Conservation (phyloP, 2,329 filamentous ascomycete genomes). For the Beauveria sp. region DNA sequence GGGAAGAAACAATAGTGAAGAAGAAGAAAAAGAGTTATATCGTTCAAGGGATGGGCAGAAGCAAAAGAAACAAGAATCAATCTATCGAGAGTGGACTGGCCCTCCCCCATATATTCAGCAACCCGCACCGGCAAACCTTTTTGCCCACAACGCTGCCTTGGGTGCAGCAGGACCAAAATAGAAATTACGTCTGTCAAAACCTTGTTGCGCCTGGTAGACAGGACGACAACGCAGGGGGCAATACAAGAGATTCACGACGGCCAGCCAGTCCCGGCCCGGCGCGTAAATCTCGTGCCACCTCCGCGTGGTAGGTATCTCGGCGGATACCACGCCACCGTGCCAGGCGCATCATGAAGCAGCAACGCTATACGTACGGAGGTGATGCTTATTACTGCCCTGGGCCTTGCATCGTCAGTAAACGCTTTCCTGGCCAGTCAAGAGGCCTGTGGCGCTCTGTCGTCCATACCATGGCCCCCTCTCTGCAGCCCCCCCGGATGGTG, state of each 20-base stretch:
- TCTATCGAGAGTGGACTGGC: not conserved
- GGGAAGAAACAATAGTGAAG: not conserved
- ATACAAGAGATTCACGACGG: not conserved
- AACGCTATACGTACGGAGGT: not conserved
- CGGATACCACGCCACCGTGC: not conserved
- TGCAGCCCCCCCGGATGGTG: too few species aligned
- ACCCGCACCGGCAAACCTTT: not conserved
- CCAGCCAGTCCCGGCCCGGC: slow-evolving; percentile 2
- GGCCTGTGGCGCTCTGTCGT: not conserved
- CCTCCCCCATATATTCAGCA: not conserved
- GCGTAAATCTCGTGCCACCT: not conserved
- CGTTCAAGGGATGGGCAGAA: not conserved
- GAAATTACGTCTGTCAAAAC: not conserved
- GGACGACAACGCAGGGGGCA: not conserved
- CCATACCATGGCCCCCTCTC: not conserved
- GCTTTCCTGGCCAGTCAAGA: not conserved
- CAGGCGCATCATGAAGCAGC: not conserved
- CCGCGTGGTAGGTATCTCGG: not conserved
- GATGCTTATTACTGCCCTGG: not conserved
- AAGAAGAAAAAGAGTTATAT: not conserved
- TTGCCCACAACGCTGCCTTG: too few species aligned
- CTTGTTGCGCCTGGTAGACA: not conserved
- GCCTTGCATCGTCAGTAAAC: not conserved
- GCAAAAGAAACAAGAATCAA: too few species aligned
- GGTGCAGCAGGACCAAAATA: not conserved